Conservation (phyloP, 2,329 filamentous ascomycete genomes). For the Fusarium duplospermum region DNA sequence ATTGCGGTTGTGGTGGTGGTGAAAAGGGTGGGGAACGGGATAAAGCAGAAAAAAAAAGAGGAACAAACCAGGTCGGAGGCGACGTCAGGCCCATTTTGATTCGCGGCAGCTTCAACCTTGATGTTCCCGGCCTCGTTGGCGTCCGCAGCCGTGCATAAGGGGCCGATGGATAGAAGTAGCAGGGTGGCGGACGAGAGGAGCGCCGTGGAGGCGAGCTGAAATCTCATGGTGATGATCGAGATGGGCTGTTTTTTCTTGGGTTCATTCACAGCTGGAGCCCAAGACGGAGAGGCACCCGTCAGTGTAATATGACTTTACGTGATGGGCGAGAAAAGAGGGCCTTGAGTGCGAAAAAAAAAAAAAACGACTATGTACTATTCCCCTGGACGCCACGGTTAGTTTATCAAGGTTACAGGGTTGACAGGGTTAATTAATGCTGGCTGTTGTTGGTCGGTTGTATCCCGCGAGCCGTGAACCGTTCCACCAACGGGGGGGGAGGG, state of each 20-base stretch:
- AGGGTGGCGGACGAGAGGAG: constrained; percentile 9
- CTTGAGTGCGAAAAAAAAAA: not conserved
- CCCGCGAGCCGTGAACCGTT: not conserved
- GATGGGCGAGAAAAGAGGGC: not conserved
- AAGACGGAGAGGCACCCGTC: no score
- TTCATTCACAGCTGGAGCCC: no score
- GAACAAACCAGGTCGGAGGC: constrained; percentile 35
- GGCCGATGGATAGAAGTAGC: not conserved
- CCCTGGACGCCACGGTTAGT: not conserved
- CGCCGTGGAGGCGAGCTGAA: constrained; percentile 1
- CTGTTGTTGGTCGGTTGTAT: not conserved
- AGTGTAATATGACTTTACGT: constrained; percentile 5
- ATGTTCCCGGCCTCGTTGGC: constrained; percentile 8
- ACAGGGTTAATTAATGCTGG: not conserved
- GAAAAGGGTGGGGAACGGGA: not conserved
- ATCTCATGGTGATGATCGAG: constrained; percentile 16
- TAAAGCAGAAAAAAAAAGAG: not conserved
- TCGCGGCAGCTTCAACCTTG: constrained; percentile 13
- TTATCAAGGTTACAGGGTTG: constrained; percentile 15
- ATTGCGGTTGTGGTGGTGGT: not conserved
- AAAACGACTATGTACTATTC: not conserved
- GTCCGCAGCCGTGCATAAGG: constrained; percentile 18
- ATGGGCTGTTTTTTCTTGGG: not conserved
- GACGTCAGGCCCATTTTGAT: constrained; percentile 14
- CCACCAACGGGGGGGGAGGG: not conserved